Conservation (phyloP, 2,329 filamentous ascomycete species). For the Plenodomus lindquistii region DNA sequence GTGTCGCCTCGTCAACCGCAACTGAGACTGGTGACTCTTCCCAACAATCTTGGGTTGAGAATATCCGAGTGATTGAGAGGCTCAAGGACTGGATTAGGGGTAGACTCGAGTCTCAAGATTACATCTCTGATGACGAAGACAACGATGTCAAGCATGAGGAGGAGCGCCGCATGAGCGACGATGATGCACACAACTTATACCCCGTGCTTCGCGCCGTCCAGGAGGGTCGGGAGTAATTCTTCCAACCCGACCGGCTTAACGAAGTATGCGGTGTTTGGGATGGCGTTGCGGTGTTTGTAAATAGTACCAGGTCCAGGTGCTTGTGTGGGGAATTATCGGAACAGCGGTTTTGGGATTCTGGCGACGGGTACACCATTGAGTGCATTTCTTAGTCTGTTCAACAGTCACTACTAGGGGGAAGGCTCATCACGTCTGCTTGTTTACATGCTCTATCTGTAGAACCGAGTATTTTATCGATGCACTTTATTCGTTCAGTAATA, state of each 20-base stretch:
- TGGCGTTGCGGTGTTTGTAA: not conserved
- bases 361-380: conserved; percentile 11
- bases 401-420: conserved; percentile 12
- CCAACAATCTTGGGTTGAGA: conserved; percentile 64
- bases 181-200: conserved; percentile 47
- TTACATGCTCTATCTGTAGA: conserved; percentile 11
- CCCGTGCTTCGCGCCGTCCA: conserved; percentile 47
- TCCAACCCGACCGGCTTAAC: not conserved
- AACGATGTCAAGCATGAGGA: conserved; percentile 36
- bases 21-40: conserved; percentile 40
- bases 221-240: conserved; percentile 40
- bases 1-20: conserved; percentile 40
- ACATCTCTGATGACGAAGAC: conserved; percentile 39
- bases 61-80: conserved; percentile 65
- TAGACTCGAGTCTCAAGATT: conserved; percentile 59
- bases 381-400: conserved; percentile 7
- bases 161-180: conserved; percentile 40
- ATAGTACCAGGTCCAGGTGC: not conserved
- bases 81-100: conserved; percentile 62
- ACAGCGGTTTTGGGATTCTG: conserved; percentile 2
- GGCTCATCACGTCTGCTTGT: conserved; percentile 10
- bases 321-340: not conserved
- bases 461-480: conserved; percentile 17
- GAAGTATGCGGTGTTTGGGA: not conserved
- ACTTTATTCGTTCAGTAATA: conserved; percentile 3